phyloP scores from a whole-genome alignment of 805 yeast species.

The Ogataea trehaloabstinens region DNA sequence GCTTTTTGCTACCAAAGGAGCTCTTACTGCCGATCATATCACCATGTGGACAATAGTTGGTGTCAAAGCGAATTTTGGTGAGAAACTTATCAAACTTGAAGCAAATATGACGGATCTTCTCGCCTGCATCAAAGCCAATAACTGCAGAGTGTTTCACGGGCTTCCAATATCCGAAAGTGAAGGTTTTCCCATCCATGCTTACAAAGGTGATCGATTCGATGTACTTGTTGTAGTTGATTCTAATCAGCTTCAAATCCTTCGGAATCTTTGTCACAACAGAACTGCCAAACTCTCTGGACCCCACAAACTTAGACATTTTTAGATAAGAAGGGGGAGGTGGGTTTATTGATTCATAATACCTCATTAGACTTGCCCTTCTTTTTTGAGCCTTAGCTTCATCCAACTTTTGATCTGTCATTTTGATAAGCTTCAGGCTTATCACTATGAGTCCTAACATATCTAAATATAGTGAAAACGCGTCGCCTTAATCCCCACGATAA shows the following conservation, averaged over 20 bases:
- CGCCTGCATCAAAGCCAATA: slow-evolving; percentile 10
- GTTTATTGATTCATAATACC: slow-evolving; percentile 6
- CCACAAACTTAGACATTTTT: slow-evolving; percentile 12
- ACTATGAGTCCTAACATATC: slow-evolving; percentile 17
- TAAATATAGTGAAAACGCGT: background rate
- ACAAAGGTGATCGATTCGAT: slow-evolving; percentile 17
- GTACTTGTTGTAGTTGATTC: slow-evolving; percentile 16
- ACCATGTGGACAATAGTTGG: slow-evolving; percentile 5
- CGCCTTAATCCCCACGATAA: no score
- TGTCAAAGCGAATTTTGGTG: slow-evolving; percentile 12
- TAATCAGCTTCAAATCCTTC: slow-evolving; percentile 8
- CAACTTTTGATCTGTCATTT: slow-evolving; percentile 9
- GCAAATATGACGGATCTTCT: slow-evolving; percentile 8
- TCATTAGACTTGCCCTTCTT: slow-evolving; percentile 4
- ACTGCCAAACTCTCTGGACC: slow-evolving; percentile 12
- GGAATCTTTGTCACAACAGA: slow-evolving; percentile 10
- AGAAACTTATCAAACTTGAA: slow-evolving; percentile 13
- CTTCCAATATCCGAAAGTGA: slow-evolving; percentile 15
- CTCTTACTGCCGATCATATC: slow-evolving; percentile 11
- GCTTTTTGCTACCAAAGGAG: slow-evolving; percentile 10
- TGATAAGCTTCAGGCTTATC: slow-evolving; percentile 9
- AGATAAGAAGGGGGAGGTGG: slow-evolving; percentile 17
- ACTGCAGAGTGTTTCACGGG: slow-evolving; percentile 10
- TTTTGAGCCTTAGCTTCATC: slow-evolving; percentile 6
- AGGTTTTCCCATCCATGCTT: slow-evolving; percentile 9